These are phyloP conservation scores for Leersia perrieri DNA, from an alignment of 176 grass and related monocot species.

Conservation along the genomic window DNA sequence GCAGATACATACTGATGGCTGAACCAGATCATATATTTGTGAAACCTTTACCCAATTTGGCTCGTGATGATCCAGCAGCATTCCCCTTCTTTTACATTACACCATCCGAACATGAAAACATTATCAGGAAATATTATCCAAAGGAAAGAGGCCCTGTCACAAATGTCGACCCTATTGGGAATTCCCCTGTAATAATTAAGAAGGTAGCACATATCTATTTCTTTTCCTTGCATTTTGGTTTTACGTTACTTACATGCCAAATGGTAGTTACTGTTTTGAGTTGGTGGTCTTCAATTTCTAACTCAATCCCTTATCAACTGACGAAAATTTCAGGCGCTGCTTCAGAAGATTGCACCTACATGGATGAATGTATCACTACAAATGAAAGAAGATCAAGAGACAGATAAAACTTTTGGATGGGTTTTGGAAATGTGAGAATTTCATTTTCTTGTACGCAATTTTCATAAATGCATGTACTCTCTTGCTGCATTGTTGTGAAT, in stretches of 20 bases:
- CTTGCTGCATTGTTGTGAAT: conserved; percentile 23
- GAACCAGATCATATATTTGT: conserved; percentile 95
- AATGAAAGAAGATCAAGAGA: conserved; percentile 95
- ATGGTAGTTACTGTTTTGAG: conserved; percentile 9
- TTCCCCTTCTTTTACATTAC: conserved; percentile 94
- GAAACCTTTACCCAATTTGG: conserved; percentile 90
- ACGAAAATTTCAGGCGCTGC: conserved; percentile 33
- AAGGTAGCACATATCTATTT: conserved; percentile 56
- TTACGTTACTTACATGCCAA: neutral
- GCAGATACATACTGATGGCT: conserved; percentile 98
- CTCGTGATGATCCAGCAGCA: conserved; percentile 62
- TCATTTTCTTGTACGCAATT: conserved; percentile 24
- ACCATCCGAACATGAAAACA: conserved; percentile 66
- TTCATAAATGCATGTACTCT: conserved; percentile 15
- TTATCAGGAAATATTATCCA: conserved; percentile 88
- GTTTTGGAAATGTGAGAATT: conserved; percentile 90
- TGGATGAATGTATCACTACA: conserved; percentile 94
- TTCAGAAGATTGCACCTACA: conserved; percentile 92
- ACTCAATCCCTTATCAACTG: neutral
- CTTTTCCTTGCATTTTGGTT: neutral
- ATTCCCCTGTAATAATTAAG: conserved; percentile 97
- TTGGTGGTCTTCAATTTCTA: neutral
- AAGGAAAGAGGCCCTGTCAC: conserved; percentile 74
- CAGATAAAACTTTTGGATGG: conserved; percentile 88
- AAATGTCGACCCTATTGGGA: conserved; percentile 87